phyloP scores from a whole-genome alignment of 495 filamentous ascomycete species.

The Annulohypoxylon nitens region DNA sequence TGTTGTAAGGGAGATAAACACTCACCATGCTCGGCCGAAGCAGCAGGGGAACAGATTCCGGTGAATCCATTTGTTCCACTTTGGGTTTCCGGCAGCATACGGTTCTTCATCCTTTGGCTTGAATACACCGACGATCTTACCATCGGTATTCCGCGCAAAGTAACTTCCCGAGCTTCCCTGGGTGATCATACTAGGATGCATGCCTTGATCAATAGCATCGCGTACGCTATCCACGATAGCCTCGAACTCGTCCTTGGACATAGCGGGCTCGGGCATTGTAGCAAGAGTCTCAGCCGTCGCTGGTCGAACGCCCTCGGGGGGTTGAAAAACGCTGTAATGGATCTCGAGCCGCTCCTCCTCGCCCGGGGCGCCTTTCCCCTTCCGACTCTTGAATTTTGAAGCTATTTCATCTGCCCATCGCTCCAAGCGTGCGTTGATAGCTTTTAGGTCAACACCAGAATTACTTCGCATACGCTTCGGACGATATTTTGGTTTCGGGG shows the following conservation, averaged over 20 bases:
- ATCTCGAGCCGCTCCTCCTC: conserved; percentile 95
- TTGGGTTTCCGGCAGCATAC: conserved; percentile 90
- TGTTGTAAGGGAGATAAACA: conserved; percentile 1
- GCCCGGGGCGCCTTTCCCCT: conserved; percentile 76
- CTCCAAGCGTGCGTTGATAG: conserved; percentile 96
- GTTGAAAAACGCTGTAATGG: conserved; percentile 94
- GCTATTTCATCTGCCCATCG: conserved; percentile 99
- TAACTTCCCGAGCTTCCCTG: conserved; percentile 98
- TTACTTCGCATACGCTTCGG: conserved; percentile 76
- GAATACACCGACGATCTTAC: conserved; percentile 96
- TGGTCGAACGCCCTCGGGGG: conserved; percentile 85
- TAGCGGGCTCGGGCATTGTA: conserved; percentile 63
- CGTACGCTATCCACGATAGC: conserved; percentile 90
- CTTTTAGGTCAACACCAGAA: conserved; percentile 96
- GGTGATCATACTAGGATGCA: conserved; percentile 94
- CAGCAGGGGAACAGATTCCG: conserved; percentile 95
- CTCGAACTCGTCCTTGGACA: conserved; percentile 86
- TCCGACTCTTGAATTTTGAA: conserved; percentile 91
- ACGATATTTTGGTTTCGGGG: conserved; percentile 58
- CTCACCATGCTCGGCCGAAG: conserved; percentile 89
- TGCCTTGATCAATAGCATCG: conserved; percentile 87
- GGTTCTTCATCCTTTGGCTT: conserved; percentile 99
- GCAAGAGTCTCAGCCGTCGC: conserved; percentile 81
- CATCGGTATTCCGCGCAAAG: conserved; percentile 91
- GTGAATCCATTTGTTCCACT: conserved; percentile 97